Evolutionary conservation across 176 grass and related monocot species (phyloP).

Genomic region (Themeda triandra): DNA sequence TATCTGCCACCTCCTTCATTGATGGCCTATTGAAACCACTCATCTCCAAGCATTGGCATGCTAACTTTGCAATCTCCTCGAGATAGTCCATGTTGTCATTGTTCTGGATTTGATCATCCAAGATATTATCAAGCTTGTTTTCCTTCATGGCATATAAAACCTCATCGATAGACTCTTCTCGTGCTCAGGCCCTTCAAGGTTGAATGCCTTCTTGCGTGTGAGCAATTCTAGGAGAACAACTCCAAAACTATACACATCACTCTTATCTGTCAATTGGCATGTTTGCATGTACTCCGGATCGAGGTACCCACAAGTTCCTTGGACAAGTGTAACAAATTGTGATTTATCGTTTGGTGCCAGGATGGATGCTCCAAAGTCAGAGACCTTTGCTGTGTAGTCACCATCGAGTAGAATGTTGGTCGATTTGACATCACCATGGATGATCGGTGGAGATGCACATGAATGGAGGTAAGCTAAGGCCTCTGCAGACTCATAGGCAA

Average conservation of each 20-base stretch:
- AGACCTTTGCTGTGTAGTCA: neutral
- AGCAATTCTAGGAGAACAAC: neutral
- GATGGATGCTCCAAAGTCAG: neutral
- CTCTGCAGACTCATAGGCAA: neutral
- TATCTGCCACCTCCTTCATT: constrained; percentile 2
- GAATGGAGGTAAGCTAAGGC: neutral
- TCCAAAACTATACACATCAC: neutral
- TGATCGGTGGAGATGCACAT: neutral
- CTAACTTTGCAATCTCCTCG: constrained; percentile 3
- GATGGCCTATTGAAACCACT: constrained; percentile 4
- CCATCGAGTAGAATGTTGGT: neutral
- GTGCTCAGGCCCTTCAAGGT: neutral
- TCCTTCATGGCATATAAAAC: neutral
- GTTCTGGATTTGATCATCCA: neutral
- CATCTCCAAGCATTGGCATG: neutral
- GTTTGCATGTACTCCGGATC: constrained; percentile 4
- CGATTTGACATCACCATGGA: neutral
- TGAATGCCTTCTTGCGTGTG: constrained; percentile 10
- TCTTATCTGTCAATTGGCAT: neutral
- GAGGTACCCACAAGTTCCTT: constrained; percentile 7
- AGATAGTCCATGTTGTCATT: neutral
- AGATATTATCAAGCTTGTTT: neutral
- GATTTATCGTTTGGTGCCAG: neutral
- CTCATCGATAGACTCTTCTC: neutral
- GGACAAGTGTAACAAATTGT: neutral